Base-by-base conservation (phyloP, 352 stramenopile species). In the Pythium insidiosum region DNA sequence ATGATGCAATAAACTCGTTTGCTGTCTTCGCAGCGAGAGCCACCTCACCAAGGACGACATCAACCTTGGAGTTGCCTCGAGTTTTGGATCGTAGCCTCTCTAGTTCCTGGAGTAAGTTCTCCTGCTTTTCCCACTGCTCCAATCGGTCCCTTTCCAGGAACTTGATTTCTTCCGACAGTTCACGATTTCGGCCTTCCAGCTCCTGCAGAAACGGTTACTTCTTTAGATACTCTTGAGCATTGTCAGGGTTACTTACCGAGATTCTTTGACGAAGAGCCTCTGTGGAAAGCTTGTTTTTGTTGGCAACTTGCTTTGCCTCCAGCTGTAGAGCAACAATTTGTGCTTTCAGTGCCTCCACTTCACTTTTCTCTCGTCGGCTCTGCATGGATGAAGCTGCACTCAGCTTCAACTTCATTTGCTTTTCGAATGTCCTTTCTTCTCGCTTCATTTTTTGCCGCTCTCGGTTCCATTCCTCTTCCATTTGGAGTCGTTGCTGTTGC, bases 281-380 rank as follows among this genome's bases (percentile, higher is more conserved):
- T 23, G 66, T 84, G 28, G 54, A 68, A 24, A 63, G 61, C 50
- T 92, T 94, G 49, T 63, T 72, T 39, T 91, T 92, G 29, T 18
- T n/a, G 1, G 43, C 31, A 2, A 43, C 33, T 53, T 45, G 53
- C 52, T 41, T 66, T 48, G 29, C 53, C 46, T 94, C 82, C 15
- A 91, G 39, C 38, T 94, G 66, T 47, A 92, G 71, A 18, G 79
- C 84, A 36, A 89, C 73, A 22, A 94, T 84, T 38, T 92, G 79
- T 2, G 82, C 82, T 50, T 88, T 89, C 11, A 94, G 58, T 20
- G 63, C 57, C 37, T 89, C 82, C 0, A 90, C 66, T 52, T 91
- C 76, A 9, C 52, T 57, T n/a, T 66, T 56, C 16, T 78, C 76
- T 67, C 78, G 86, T 23, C 65, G 61, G 58, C 73, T 68, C 16